phyloP scores from a whole-genome alignment of 176 grass and related monocot species.

The Metroxylon sagu region DNA sequence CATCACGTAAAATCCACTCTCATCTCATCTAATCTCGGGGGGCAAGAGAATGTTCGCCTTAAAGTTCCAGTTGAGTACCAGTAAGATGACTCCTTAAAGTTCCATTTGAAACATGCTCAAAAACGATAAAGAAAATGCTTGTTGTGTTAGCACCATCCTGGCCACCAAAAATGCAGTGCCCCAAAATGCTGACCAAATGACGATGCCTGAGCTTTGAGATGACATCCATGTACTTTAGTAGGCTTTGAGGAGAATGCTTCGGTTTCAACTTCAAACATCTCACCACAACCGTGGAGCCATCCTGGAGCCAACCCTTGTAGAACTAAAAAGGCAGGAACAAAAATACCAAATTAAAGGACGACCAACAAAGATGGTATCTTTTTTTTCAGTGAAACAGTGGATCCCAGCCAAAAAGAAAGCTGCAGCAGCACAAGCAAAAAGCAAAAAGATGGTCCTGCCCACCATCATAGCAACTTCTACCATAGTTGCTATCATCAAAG shows the following conservation, averaged over 20 bases:
- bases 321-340: conserved; percentile 3
- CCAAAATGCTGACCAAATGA: conserved; percentile 69
- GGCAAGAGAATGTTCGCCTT: background rate
- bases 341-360: conserved; percentile 8
- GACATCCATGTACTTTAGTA: conserved; percentile 63
- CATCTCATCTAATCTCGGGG: background rate
- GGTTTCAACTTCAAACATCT: conserved; percentile 45
- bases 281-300: conserved; percentile 48
- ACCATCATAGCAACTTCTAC: no score
- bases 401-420: no score
- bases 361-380: conserved; percentile 2
- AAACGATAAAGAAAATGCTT: conserved; percentile 55
- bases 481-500: no score
- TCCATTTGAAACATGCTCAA: conserved; percentile 68
- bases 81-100: conserved; percentile 66
- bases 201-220: conserved; percentile 71
- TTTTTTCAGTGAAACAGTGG: background rate
- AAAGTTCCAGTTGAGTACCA: conserved; percentile 21
- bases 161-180: conserved; percentile 63
- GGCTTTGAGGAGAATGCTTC: conserved; percentile 46
- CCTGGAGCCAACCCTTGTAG: conserved; percentile 38
- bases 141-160: conserved; percentile 39
- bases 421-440: no score
- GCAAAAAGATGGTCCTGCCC: no score
- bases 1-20: background rate